Base-by-base conservation (phyloP, 345 rosid species). In the Euphorbia lathyris region DNA sequence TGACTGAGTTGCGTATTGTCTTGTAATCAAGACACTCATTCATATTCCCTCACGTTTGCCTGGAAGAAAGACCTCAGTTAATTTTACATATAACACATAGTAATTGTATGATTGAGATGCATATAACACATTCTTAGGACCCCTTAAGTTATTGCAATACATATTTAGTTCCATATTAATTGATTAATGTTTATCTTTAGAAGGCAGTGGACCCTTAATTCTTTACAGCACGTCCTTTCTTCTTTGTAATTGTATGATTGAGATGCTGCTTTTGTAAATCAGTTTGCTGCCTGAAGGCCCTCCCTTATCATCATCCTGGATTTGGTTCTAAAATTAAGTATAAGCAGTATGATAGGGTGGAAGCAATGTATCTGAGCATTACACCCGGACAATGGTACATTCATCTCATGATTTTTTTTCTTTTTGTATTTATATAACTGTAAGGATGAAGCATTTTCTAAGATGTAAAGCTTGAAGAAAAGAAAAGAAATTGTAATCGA, bases 21-120 rank as follows among this genome's bases (percentile, higher is more conserved):
- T 52, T 51, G 40, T 63, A 20, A 43, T 76, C 74, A 83, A 93
- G 97, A 90, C 83, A 81, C 89, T 87, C 43, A 87, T 70, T 65
- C 82, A 84, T 77, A 84, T 79, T 61, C 90, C 88, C 12, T 78
- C 83, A 7, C 75, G 74, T 72, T 63, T 79, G 26, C 83, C 82
- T 19, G 88, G 83, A 8, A 86, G 83, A 77, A 63, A 75, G 62
- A 57, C 82, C 23, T 56, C 73, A 67, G 58, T 73, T 64, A 83
- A 87, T 65, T 6, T 48, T 32, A 30, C 16, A 3, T 7, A 34
- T 9, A 60, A 10, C 9, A 29, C 38, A 36, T 61, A 10, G 62
- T 40, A 47, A 23, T 58, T 70, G 25, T 47, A 61, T 13, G 38
- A 32, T 63, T 9, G 22, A 65, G n/a, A n/a, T n/a, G n/a, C n/a